phyloP scores from a whole-genome alignment of 805 yeast species.

The Dipodascus albidus region DNA sequence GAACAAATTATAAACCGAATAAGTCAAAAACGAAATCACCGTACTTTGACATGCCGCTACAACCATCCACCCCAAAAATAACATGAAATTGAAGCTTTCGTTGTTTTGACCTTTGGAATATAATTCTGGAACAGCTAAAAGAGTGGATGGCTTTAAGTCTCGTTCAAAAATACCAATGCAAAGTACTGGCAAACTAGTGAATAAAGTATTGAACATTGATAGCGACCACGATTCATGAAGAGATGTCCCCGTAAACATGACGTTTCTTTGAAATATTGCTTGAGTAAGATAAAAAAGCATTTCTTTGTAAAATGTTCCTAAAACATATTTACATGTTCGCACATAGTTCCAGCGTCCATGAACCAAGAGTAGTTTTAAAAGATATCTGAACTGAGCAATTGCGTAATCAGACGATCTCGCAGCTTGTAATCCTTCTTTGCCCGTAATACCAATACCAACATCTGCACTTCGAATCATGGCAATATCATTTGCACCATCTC shows the following conservation, averaged over 20 bases:
- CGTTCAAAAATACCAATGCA: conserved; percentile 93
- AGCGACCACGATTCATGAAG: conserved; percentile 92
- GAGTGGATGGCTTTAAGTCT: conserved; percentile 78
- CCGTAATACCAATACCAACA: conserved; percentile 95
- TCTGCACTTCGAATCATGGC: conserved; percentile 99
- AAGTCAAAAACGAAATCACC: conserved; percentile 54
- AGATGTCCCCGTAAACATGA: conserved; percentile 87
- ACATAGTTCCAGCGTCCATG: conserved; percentile 95
- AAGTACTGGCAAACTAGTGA: conserved; percentile 84
- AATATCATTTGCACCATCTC: conserved; percentile 98
- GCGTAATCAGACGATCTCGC: conserved; percentile 92
- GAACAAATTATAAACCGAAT: conserved; percentile 53
- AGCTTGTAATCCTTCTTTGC: conserved; percentile 94
- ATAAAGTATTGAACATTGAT: conserved; percentile 93
- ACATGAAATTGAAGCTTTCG: conserved; percentile 56
- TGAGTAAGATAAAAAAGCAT: conserved; percentile 82
- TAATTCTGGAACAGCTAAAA: conserved; percentile 84
- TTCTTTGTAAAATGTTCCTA: conserved; percentile 93
- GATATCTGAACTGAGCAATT: conserved; percentile 83
- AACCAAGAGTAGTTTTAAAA: conserved; percentile 73
- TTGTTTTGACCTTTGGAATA: conserved; percentile 67
- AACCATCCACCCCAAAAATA: conserved; percentile 70
- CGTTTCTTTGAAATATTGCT: conserved; percentile 71
- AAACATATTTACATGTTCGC: conserved; percentile 81
- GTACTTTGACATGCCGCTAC: conserved; percentile 66